Percentiles rank a stretch among this genome's conserved stretches.
Evolutionary conservation across 2,329 filamentous ascomycete genomes (phyloP).

Genomic region (Raffaelea albimanens): DNA sequence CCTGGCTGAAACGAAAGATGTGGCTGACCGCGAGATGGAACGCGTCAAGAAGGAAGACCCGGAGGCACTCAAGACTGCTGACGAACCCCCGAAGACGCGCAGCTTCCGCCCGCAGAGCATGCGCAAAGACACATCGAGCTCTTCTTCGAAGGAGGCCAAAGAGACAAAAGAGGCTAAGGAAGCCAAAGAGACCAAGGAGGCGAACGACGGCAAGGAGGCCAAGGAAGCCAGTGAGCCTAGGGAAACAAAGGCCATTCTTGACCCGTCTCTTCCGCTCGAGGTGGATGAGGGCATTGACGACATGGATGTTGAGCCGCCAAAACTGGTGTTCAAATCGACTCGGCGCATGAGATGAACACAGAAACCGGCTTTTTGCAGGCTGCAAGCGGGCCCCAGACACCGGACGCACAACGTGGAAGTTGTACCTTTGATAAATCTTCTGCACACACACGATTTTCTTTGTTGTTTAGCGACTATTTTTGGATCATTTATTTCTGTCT

Average conservation of each 20-base stretch:
- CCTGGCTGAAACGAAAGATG: conserved; percentile 52
- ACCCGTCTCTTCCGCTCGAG: conserved; percentile 16
- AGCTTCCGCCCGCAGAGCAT: conserved; percentile 44
- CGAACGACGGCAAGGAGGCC: background rate
- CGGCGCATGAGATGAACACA: conserved; percentile 17
- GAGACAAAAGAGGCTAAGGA: conserved; percentile 2
- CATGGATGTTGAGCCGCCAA: conserved; percentile 26
- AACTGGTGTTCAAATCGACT: conserved; percentile 33
- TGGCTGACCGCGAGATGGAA: conserved; percentile 50
- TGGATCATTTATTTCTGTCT: too few species aligned
- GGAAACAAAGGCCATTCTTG: background rate
- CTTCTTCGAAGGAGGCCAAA: conserved; percentile 17
- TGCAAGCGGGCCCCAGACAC: too few species aligned
- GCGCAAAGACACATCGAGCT: conserved; percentile 31
- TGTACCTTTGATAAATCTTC: background rate
- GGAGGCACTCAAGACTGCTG: conserved; percentile 28
- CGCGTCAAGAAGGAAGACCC: conserved; percentile 45
- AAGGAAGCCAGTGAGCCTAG: background rate
- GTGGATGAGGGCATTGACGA: conserved; percentile 33
- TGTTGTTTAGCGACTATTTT: too few species aligned
- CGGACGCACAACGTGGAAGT: background rate
- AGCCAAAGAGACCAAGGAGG: background rate
- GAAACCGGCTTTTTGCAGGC: too few species aligned
- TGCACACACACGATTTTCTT: background rate
- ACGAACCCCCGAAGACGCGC: conserved; percentile 31